phyloP scores from a whole-genome alignment of 495 filamentous ascomycete genomes.

The Hypomontagnella submonticulosa region DNA sequence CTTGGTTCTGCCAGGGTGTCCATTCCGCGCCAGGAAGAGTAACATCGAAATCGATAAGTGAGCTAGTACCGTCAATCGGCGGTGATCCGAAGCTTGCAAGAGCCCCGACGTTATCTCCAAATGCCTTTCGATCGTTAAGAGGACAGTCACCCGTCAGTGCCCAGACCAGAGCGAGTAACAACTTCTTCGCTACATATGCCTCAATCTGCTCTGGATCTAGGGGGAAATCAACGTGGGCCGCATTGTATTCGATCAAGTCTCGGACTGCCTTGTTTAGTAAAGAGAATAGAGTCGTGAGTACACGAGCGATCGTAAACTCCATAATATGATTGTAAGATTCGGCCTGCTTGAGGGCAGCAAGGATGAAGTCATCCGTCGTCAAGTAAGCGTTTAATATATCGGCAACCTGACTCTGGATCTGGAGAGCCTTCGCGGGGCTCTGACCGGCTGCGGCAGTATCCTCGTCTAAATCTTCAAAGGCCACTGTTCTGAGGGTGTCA shows the following conservation, averaged over 20 bases:
- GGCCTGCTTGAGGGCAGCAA: conserved; percentile 78
- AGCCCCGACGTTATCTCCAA: conserved; percentile 82
- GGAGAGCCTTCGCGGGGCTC: conserved; percentile 76
- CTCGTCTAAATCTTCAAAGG: conserved; percentile 95
- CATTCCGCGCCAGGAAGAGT: conserved; percentile 86
- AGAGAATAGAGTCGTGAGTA: conserved; percentile 92
- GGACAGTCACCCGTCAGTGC: conserved; percentile 95
- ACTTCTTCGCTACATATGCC: conserved; percentile 88
- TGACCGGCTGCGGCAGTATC: conserved; percentile 86
- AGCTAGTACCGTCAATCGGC: conserved; percentile 74
- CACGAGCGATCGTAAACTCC: conserved; percentile 92
- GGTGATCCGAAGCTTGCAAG: conserved; percentile 87
- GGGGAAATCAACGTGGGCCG: conserved; percentile 92
- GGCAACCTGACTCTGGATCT: conserved; percentile 79
- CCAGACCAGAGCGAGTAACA: conserved; percentile 92
- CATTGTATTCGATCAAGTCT: conserved; percentile 93
- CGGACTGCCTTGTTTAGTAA: conserved; percentile 92
- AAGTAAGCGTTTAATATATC: conserved; percentile 79
- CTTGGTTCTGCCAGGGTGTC: conserved; percentile 92
- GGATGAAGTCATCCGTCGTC: conserved; percentile 79
- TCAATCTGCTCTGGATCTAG: conserved; percentile 89
- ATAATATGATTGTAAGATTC: conserved; percentile 92
- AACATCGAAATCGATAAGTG: conserved; percentile 95
- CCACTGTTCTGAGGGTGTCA: conserved; percentile 77
- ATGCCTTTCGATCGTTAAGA: conserved; percentile 83